Evolutionary conservation across 441 rosid genomes (phyloP).

Genomic region (Pelargonium australe): DNA sequence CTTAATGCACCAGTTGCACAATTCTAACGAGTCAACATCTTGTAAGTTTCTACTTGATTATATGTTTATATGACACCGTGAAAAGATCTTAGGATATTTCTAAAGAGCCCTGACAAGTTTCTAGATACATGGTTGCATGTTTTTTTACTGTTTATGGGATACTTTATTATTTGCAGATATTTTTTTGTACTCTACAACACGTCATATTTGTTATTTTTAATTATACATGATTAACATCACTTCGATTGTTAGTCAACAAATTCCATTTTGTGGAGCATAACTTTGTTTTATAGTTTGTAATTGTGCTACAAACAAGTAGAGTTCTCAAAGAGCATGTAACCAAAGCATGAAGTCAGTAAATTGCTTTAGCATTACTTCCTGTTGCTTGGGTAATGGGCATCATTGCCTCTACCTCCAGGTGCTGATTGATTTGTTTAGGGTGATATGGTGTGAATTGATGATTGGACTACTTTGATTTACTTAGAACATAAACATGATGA

Average conservation of each 20-base stretch:
- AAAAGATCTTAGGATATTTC: slow-evolving; percentile 1
- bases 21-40: slow-evolving; percentile 24
- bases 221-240: too few species aligned
- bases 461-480: background rate
- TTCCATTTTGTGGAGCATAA: background rate
- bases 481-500: background rate
- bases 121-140: background rate
- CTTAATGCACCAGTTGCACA: slow-evolving; percentile 25
- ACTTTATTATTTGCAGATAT: background rate
- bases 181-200: background rate
- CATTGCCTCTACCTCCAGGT: background rate
- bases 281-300: background rate
- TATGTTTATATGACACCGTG: background rate
- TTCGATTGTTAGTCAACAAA: background rate
- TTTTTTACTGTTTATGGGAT: background rate
- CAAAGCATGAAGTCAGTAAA: background rate
- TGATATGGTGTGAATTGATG: slow-evolving; percentile 1
- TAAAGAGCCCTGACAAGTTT: background rate
- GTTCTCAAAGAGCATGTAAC: background rate
- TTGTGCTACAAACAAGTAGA: background rate
- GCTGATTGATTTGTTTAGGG: background rate
- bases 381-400: background rate
- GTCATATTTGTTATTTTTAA: background rate
- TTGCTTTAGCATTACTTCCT: background rate
- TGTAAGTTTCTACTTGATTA: slow-evolving; percentile 27